These are phyloP conservation scores for Irpex sp. DNA, from an alignment of 1,284 basidiomycete species.

Conservation along the genomic window DNA sequence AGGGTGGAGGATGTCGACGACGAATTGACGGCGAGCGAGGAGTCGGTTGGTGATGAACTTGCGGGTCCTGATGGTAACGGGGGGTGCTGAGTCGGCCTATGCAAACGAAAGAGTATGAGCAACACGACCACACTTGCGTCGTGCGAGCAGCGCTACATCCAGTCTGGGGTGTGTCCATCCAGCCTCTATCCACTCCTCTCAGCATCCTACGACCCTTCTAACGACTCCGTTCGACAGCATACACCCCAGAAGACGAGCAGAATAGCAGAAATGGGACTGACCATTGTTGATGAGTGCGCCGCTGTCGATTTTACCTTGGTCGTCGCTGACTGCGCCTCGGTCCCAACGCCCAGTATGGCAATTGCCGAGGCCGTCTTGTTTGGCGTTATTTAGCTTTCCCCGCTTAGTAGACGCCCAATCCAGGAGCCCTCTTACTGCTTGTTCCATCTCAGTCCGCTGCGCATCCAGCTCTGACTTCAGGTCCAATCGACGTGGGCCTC, in stretches of 20 bases:
- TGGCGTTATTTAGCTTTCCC: conserved; percentile 3
- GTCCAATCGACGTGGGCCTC: too few species aligned
- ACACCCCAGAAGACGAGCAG: conserved; percentile 17
- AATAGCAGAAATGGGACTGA: conserved; percentile 23
- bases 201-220: conserved; percentile 13
- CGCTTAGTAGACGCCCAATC: not conserved
- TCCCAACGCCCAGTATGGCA: conserved; percentile 9
- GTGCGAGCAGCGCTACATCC: conserved; percentile 28
- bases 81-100: conserved; percentile 81
- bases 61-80: conserved; percentile 96
- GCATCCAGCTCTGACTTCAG: not conserved
- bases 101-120: conserved; percentile 20
- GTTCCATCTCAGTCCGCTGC: not conserved
- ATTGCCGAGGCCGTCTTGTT: conserved; percentile 10
- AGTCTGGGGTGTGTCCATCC: conserved; percentile 27
- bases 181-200: conserved; percentile 23
- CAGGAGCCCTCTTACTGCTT: not conserved
- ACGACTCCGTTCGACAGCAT: conserved; percentile 4
- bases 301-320: conserved; percentile 29
- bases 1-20: conserved; percentile 96
- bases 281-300: conserved; percentile 28
- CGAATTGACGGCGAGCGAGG: conserved; percentile 89
- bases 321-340: conserved; percentile 20
- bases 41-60: conserved; percentile 99
- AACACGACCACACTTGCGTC: conserved; percentile 15